A percentile compares a stretch with the other conserved stretches of the same genome.
Evolutionary conservation across 257 asterid genomes (phyloP).

Genomic region (Rhazya stricta): DNA sequence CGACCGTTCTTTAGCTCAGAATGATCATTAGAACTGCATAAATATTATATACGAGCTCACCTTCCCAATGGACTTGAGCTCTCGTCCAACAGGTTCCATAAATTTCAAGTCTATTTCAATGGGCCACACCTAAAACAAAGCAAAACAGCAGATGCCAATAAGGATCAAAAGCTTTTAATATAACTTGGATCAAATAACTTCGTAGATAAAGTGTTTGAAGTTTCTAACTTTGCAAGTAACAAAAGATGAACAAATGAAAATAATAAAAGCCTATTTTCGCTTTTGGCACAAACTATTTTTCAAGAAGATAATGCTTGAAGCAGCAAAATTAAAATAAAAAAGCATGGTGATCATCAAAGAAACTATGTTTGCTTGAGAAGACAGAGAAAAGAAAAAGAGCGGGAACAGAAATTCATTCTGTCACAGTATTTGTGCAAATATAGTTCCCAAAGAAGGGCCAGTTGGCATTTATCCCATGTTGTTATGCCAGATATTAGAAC

Average conservation of each 20-base stretch:
- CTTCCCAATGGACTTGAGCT: constrained; percentile 74
- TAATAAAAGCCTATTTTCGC: neutral
- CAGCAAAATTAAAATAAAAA: neutral
- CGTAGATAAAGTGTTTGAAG: neutral
- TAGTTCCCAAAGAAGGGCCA: neutral
- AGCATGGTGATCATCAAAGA: neutral
- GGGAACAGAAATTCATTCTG: neutral
- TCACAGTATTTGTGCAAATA: neutral
- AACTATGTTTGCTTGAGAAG: neutral
- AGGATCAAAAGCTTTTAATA: neutral
- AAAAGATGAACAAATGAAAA: neutral
- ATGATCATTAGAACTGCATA: neutral
- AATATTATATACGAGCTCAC: constrained; percentile 22
- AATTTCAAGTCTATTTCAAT: constrained; percentile 81
- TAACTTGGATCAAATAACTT: neutral
- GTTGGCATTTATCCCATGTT: neutral
- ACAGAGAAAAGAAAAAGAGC: neutral
- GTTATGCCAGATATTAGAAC: neutral
- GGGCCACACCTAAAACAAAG: constrained; percentile 74
- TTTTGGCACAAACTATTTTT: neutral
- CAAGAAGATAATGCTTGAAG: neutral
- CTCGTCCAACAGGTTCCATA: constrained; percentile 87
- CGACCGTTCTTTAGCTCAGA: neutral
- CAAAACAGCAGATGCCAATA: neutral
- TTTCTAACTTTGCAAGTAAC: neutral